Conservation (phyloP, 257 asterid genomes). For the Solanum dulcamara region DNA sequence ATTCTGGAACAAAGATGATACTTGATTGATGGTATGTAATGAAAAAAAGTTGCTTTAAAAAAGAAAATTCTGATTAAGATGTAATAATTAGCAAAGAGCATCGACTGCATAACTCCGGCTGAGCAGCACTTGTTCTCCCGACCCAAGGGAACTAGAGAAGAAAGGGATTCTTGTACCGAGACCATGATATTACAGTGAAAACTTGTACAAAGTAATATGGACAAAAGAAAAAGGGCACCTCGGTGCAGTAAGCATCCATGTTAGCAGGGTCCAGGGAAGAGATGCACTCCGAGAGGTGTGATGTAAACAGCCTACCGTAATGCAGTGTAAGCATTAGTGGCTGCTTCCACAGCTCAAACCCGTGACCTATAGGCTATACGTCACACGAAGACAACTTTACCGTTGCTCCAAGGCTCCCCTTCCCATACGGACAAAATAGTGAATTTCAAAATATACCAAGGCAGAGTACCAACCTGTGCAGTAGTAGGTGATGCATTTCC, state of each 20-base stretch:
- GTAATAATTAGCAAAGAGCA: neutral
- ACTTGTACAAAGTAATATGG: neutral
- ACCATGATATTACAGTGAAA: neutral
- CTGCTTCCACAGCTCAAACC: neutral
- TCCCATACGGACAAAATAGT: neutral
- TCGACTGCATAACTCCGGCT: neutral
- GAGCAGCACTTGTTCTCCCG: neutral
- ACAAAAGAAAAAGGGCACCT: neutral
- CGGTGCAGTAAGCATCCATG: neutral
- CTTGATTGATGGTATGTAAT: neutral
- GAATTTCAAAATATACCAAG: neutral
- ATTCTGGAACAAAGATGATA: constrained; percentile 28
- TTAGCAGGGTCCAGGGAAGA: neutral
- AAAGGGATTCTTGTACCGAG: neutral
- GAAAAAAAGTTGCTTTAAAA: neutral
- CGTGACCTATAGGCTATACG: too few relatives aligned
- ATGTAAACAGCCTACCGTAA: neutral
- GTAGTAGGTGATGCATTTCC: constrained; percentile 61
- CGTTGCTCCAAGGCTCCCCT: neutral
- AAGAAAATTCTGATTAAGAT: neutral
- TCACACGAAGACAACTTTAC: neutral
- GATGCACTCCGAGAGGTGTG: neutral
- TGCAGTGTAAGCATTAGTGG: neutral
- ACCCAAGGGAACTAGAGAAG: neutral
- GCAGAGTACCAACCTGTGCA: constrained; percentile 48